Percentiles rank a stretch among this genome's conserved stretches.
phyloP scores from a whole-genome alignment of 1,284 basidiomycete species.

The Cryptococcus maquisensis region DNA sequence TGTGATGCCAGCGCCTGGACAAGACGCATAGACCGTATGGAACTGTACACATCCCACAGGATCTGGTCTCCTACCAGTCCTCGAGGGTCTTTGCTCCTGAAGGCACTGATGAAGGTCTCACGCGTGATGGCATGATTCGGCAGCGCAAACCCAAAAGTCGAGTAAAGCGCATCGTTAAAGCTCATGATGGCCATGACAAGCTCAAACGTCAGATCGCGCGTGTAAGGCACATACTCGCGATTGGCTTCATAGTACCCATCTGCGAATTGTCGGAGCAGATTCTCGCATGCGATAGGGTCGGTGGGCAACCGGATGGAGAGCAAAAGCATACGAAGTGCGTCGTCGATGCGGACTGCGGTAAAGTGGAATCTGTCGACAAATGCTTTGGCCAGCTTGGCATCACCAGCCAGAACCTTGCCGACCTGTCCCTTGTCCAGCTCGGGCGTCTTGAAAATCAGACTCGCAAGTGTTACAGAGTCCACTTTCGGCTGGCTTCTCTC shows the following conservation, averaged over 20 bases:
- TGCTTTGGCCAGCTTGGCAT: conserved; percentile 68
- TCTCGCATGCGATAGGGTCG: conserved; percentile 65
- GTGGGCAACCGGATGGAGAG: conserved; percentile 70
- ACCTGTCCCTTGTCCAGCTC: conserved; percentile 80
- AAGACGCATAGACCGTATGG: conserved; percentile 66
- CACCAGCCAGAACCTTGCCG: conserved; percentile 73
- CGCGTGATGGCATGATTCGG: conserved; percentile 62
- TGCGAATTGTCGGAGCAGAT: conserved; percentile 64
- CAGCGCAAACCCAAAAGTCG: conserved; percentile 56
- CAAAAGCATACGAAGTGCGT: conserved; percentile 81
- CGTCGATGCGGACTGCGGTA: conserved; percentile 75
- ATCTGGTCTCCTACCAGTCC: conserved; percentile 66
- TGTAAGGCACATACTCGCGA: conserved; percentile 66
- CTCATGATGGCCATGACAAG: conserved; percentile 81
- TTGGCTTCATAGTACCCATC: conserved; percentile 89
- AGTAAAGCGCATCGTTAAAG: conserved; percentile 46
- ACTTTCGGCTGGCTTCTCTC: conserved; percentile 54
- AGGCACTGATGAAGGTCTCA: conserved; percentile 73
- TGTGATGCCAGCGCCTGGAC: conserved; percentile 62
- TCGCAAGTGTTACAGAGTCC: conserved; percentile 66
- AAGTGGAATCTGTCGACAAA: conserved; percentile 87
- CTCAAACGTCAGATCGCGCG: conserved; percentile 69
- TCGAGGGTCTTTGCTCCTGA: conserved; percentile 67
- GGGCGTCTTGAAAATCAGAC: conserved; percentile 74
- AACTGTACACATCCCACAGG: conserved; percentile 69